A percentile compares a stretch with the other conserved stretches of the same genome.
Conservation (phyloP, 345 rosid species). For the Kandelia obovata region DNA sequence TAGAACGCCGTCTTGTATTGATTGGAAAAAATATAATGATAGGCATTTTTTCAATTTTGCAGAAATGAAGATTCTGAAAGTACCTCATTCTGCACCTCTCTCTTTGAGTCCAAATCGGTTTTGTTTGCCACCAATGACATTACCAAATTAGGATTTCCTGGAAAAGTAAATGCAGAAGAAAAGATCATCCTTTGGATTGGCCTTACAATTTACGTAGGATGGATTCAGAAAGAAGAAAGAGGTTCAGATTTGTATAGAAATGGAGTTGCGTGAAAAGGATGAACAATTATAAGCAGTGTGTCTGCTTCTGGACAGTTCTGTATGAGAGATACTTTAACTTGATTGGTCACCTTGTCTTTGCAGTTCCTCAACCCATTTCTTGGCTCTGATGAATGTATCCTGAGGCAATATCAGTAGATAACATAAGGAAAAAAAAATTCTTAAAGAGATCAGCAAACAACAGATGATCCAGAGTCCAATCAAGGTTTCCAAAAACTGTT, state of each 20-base stretch:
- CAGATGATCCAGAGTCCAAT: background rate
- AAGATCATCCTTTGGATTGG: background rate
- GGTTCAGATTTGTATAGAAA: background rate
- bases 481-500: too few species aligned
- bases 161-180: background rate
- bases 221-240: background rate
- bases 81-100: constrained; percentile 43
- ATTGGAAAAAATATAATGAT: background rate
- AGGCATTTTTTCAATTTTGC: background rate
- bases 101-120: constrained; percentile 28
- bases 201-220: background rate
- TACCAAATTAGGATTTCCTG: constrained; percentile 39
- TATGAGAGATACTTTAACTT: background rate
- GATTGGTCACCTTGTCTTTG: constrained; percentile 36
- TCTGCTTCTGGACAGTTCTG: background rate
- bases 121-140: constrained; percentile 48
- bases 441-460: background rate
- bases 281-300: background rate
- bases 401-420: constrained; percentile 13
- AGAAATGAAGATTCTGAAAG: too few species aligned
- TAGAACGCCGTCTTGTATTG: too few species aligned
- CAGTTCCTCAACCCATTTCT: constrained; percentile 47
- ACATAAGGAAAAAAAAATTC: background rate
- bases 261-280: background rate
- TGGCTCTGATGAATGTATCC: constrained; percentile 43